These are phyloP conservation scores for Jaltomata sinuosa DNA, from an alignment of 257 asterid genomes.

Conservation along the genomic window DNA sequence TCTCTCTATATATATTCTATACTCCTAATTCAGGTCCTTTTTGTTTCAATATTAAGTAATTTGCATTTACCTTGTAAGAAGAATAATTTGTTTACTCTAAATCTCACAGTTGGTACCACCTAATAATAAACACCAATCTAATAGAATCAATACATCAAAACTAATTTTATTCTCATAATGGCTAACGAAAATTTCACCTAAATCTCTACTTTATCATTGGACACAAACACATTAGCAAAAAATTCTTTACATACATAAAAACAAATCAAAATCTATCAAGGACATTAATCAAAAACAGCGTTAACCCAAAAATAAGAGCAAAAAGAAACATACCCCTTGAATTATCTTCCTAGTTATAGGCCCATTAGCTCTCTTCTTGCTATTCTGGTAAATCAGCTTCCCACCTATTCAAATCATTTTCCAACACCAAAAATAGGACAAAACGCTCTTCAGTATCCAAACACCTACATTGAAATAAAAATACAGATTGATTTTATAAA, in stretches of 20 bases:
- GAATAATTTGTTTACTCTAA: not conserved
- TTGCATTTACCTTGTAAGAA: not conserved
- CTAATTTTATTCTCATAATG: not conserved
- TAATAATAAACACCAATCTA: not conserved
- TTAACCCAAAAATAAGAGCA: not conserved
- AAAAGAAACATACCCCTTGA: conserved; percentile 48
- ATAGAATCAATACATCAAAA: too few species aligned
- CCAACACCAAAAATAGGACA: too few species aligned
- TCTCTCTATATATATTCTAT: rapidly evolving
- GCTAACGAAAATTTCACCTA: not conserved
- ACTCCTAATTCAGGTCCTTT: not conserved
- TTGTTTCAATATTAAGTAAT: not conserved
- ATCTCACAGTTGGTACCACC: not conserved
- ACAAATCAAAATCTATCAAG: too few species aligned
- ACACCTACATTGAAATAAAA: too few species aligned
- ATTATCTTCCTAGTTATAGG: conserved; percentile 80
- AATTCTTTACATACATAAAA: not conserved
- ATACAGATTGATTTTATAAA: too few species aligned
- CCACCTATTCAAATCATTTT: conserved; percentile 36
- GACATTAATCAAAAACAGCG: not conserved
- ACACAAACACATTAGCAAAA: not conserved
- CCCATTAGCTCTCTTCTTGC: conserved; percentile 74
- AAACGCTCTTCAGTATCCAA: too few species aligned
- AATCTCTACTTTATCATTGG: not conserved
- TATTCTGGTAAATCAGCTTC: conserved; percentile 64